These are phyloP conservation scores for Rhizomucor miehei DNA, from an alignment of 371 early-diverging fungal genomes.

Conservation along the genomic window DNA sequence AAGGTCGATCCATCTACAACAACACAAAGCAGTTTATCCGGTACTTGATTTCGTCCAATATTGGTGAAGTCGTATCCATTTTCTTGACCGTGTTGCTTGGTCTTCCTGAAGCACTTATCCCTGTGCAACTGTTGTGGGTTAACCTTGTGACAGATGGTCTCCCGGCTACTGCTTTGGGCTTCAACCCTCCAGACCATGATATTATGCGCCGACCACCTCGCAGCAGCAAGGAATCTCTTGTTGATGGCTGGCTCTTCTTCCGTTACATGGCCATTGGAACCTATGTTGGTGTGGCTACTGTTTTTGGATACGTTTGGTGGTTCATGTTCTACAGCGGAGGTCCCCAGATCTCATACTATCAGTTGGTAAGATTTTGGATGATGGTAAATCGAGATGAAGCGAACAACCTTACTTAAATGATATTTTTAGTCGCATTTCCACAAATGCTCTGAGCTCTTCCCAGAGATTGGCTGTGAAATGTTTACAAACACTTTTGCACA, in stretches of 20 bases:
- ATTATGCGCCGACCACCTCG: slow-evolving; percentile 95
- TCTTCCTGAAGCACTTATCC: slow-evolving; percentile 95
- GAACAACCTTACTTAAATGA: background rate
- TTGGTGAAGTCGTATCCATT: slow-evolving; percentile 84
- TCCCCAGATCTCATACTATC: slow-evolving; percentile 84
- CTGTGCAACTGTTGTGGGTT: slow-evolving; percentile 97
- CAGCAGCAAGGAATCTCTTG: slow-evolving; percentile 81
- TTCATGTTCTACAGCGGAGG: slow-evolving; percentile 86
- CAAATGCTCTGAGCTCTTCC: slow-evolving; percentile 79
- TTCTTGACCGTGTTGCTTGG: slow-evolving; percentile 94
- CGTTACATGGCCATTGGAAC: slow-evolving; percentile 90
- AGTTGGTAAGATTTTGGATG: slow-evolving; percentile 60
- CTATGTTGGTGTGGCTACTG: slow-evolving; percentile 93
- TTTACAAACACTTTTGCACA: slow-evolving; percentile 77
- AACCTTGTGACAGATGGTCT: slow-evolving; percentile 90
- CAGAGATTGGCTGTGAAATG: slow-evolving; percentile 90
- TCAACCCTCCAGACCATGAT: slow-evolving; percentile 95
- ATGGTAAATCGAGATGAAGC: background rate
- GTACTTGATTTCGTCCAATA: slow-evolving; percentile 94
- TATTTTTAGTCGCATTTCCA: slow-evolving; percentile 81
- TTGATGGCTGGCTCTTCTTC: slow-evolving; percentile 91
- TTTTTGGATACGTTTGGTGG: slow-evolving; percentile 98
- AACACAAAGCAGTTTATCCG: slow-evolving; percentile 98
- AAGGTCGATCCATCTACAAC: slow-evolving; percentile 95
- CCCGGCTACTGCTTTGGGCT: slow-evolving; percentile 78